Evolutionary conservation across 2,329 filamentous ascomycete genomes (phyloP), one percentile per base, ranked within the genome.

Genomic region (Apiospora sp.): DNA sequence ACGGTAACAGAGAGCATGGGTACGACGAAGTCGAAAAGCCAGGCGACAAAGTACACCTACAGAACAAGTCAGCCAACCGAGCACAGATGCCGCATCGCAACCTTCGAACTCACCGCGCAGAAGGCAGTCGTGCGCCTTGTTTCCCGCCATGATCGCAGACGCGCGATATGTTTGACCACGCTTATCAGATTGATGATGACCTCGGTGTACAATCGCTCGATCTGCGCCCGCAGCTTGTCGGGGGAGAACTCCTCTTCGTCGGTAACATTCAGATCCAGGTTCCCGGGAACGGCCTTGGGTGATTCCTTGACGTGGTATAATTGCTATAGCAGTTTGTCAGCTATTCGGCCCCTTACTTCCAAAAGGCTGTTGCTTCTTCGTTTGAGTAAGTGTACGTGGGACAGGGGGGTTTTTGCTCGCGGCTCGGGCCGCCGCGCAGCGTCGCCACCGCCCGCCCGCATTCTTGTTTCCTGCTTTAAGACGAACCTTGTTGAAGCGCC

Each of bases 161-260:
- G 87, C 3, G 89, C 92, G 74, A 95, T 87, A 73, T 97, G 94
- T 78, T 96, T 96, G 73, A 89, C 88, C 22, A 90, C 87, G 0
- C 85, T 87, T 61, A 94, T 87, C 16, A 94, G 67, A 19, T 91
- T 87, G 16, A 64, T 19, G 30, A 64, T 41, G 0, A 97, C 90
- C 0, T 92, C 94, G 87, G 94, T 95, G 80, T 97, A 97, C 14
- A 96, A 84, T 19, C 94, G 87, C 82, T 97, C 94, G 4, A 96
- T 80, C 71, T 93, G 94, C 2, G 92, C 90, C 14, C 94, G 88
- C 64, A 97, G 84, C 83, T 96, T 96, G 78, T 96, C 94, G 0
- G 94, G 94, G 0, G 92, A 94, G 80, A 96, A 96, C 72, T 95
- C 92, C 76, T 96, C 94, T 71, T 96, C 92, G 51, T 95, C 92